Percentiles rank a stretch among this genome's conserved stretches.
phyloP scores from a whole-genome alignment of 2,329 filamentous ascomycete species.

The Alternaria triticimaculans region DNA sequence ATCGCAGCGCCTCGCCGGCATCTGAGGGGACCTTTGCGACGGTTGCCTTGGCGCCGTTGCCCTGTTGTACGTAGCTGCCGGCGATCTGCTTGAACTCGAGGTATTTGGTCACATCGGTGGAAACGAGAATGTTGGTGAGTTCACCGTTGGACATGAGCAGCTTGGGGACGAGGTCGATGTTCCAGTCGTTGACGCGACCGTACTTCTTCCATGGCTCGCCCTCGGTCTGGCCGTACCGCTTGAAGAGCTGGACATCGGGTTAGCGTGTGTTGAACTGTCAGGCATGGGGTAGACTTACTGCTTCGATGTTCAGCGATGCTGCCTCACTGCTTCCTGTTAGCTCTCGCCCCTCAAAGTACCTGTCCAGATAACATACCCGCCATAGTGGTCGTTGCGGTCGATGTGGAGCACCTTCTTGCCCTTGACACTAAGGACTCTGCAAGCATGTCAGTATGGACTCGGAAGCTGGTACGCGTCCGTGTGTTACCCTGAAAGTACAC shows the following conservation, averaged over 20 bases:
- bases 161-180: slow-evolving; percentile 98
- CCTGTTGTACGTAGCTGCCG: slow-evolving; percentile 95
- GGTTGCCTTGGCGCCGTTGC: slow-evolving; percentile 79
- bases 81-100: slow-evolving; percentile 72
- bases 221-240: slow-evolving; percentile 87
- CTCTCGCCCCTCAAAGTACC: slow-evolving; percentile 12
- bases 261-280: slow-evolving; percentile 47
- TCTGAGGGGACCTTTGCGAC: slow-evolving; percentile 97
- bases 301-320: slow-evolving; percentile 93
- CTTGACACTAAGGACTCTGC: slow-evolving; percentile 93
- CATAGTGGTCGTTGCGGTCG: slow-evolving; percentile 97
- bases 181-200: slow-evolving; percentile 96
- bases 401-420: slow-evolving; percentile 99
- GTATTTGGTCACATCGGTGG: slow-evolving; percentile 73
- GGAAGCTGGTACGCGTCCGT: not conserved
- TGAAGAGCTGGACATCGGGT: slow-evolving; percentile 76
- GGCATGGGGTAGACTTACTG: slow-evolving; percentile 60
- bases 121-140: slow-evolving; percentile 97
- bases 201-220: slow-evolving; percentile 99
- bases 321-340: slow-evolving; percentile 71
- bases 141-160: slow-evolving; percentile 98
- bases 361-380: slow-evolving; percentile 71
- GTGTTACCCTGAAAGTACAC: slow-evolving; percentile 91
- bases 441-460: slow-evolving; percentile 20
- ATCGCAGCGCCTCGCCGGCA: slow-evolving; percentile 83